Conservation (phyloP, 305 asterid genomes). For the Striga hermonthica region DNA sequence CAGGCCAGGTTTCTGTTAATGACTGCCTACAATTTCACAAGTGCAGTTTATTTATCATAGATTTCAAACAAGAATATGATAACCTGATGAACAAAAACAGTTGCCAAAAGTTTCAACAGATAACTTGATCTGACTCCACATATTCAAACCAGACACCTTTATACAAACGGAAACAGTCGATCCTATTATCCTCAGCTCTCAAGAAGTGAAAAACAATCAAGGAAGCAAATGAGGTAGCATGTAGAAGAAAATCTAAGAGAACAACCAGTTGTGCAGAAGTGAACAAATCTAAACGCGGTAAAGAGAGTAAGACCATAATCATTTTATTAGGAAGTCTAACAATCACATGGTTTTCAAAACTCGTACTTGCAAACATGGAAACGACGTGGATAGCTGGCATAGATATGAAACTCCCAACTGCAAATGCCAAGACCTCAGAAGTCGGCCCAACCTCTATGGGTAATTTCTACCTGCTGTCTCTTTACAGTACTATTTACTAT, state of each 20-base stretch:
- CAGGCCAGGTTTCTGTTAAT: conserved; percentile 77
- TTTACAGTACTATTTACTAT: conserved; percentile 40
- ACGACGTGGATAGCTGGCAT: conserved; percentile 99
- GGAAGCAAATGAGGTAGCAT: conserved; percentile 97
- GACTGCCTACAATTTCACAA: conserved; percentile 53
- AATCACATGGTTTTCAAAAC: background rate
- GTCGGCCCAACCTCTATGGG: conserved; percentile 99
- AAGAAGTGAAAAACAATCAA: conserved; percentile 89
- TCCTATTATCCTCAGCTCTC: conserved; percentile 88
- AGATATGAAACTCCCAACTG: conserved; percentile 97
- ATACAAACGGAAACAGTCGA: conserved; percentile 94
- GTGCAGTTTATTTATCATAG: conserved; percentile 17
- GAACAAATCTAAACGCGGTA: conserved; percentile 32
- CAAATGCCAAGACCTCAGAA: conserved; percentile 97
- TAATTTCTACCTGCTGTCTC: conserved; percentile 84
- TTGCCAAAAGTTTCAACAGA: conserved; percentile 15
- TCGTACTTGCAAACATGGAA: conserved; percentile 96
- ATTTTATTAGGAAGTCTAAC: background rate
- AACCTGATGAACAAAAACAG: conserved; percentile 19
- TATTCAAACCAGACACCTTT: conserved; percentile 54
- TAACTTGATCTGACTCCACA: conserved; percentile 73
- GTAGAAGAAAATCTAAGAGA: conserved; percentile 94
- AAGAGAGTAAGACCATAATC: background rate
- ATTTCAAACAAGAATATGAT: conserved; percentile 23
- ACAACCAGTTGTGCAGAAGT: conserved; percentile 90